Base-by-base conservation (phyloP, 495 filamentous ascomycete species). In the Lichina pygmaea region DNA sequence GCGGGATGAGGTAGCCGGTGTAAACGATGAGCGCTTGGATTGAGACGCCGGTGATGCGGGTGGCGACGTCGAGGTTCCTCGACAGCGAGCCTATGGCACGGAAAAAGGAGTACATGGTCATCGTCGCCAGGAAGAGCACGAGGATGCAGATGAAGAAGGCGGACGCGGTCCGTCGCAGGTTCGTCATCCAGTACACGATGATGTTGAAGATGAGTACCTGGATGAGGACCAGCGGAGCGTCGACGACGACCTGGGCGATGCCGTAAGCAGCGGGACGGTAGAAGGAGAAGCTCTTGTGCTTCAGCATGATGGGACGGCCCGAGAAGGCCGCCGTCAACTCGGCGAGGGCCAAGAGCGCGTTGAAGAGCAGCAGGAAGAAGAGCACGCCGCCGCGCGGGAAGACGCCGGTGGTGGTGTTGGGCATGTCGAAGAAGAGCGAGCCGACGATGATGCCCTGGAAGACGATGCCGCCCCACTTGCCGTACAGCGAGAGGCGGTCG, bases 231-330 rank as follows among this genome's bases (percentile, higher is more conserved):
- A 85, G 60, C 3, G 82, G 82, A 4, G 81, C 55, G 54, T 92
- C 84, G 10, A 80, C 70, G 10, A 83, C 64, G 3, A 78, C 78
- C 40, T 84, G 72, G 2, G 80, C 82, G 34, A 92, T 65, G 6
- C 75, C 77, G 48, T 75, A 82, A 39, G 84, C 82, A 3, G 78
- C 67, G 10, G 84, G 83, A 3, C 80, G 73, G 54, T 86, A 86
- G 55, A 91, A 86, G 3, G 77, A 78, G 10, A 82, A 89, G 47
- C 69, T 73, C 58, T 82, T 81, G 57, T 93, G 84, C 50, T 89
- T 86, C 47, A 81, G 62, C 36, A 92, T 59, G 40, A 92, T 78
- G 3, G 77, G 79, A 30, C 78, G 67, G 8, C 71, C 72, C 4
- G 65, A 56, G 51, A 86, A 86, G 2, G 77, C 70, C 30, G 73